Conservation (phyloP, 176 grass and related monocot genomes). For the Juncus inflexus region DNA sequence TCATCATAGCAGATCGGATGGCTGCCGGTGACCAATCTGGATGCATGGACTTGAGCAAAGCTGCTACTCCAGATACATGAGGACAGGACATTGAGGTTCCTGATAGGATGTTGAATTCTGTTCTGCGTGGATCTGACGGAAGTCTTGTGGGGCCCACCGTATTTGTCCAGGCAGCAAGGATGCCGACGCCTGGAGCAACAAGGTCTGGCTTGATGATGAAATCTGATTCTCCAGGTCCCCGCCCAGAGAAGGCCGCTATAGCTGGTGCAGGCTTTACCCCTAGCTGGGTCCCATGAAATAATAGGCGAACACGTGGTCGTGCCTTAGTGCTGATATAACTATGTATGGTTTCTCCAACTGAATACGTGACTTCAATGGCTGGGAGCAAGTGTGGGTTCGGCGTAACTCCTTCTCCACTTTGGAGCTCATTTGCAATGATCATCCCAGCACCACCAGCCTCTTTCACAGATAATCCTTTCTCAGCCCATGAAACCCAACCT, state of each 20-base stretch:
- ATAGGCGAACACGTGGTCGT: conserved; percentile 43
- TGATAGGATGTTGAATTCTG: not conserved
- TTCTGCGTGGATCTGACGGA: too few relatives aligned
- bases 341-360: conserved; percentile 38
- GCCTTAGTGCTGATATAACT: conserved; percentile 37
- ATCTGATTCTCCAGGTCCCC: conserved; percentile 59
- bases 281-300: conserved; percentile 59
- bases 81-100: conserved; percentile 15
- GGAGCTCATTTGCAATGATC: conserved; percentile 15
- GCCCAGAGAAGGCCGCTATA: conserved; percentile 83
- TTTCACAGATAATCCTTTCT: conserved; percentile 10
- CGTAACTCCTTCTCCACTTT: not conserved
- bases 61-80: conserved; percentile 4
- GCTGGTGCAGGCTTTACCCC: conserved; percentile 82
- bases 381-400: conserved; percentile 17
- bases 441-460: conserved; percentile 23
- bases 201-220: conserved; percentile 13
- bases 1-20: conserved; percentile 7
- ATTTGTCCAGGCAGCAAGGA: too few relatives aligned
- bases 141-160: too few relatives aligned
- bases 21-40: conserved; percentile 14
- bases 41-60: conserved; percentile 2
- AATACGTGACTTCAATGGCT: not conserved
- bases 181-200: too few relatives aligned
- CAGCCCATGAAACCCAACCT: not conserved